Base-by-base conservation (phyloP, 2,329 filamentous ascomycete genomes). In the Fusarium sambucinum region DNA sequence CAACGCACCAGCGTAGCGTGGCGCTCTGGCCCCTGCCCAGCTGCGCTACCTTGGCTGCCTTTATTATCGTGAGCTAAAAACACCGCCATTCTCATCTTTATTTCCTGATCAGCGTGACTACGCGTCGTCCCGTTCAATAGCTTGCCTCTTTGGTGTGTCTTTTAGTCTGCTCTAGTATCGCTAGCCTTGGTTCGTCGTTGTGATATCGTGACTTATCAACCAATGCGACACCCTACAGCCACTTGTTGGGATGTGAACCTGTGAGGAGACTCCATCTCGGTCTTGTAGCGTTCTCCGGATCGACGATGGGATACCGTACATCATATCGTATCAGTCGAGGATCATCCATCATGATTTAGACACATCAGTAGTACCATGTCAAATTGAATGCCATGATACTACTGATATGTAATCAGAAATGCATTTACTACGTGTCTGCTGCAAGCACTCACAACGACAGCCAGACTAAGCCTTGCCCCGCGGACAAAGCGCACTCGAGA, bases 111-210 rank as follows among this genome's bases (percentile, higher is more conserved):
- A 45, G 25, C 21, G 19, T 38, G 42, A 55, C 66, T 62, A 56
- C 67, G 59, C 63, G 52, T 58, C 45, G 30, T 70, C 68, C 68
- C 68, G 68, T 60, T 59, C 37, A 44, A 62, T 59, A 69, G 57
- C 38, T 29, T 56, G 50, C 45, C n/a, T 41, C 13, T 51, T 25
- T 63, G 53, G 63, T 40, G 58, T 53, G 41, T 25, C 37, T 51
- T 35, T 58, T 57, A 56, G 63, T 21, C 52, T 23, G 19, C 19
- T 59, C 42, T 61, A 55, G 35, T 17, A 42, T 41, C 37, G 16
- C 53, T 58, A 55, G 40, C 46, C 38, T 61, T 61, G 51, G 17
- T 35, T 38, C 44, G 47, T 29, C 30, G 30, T 25, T 63, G 59
- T 47, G 42, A 44, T 38, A 50, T 44, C 50, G 27, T 57, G 51